A percentile compares a stretch with the other conserved stretches of the same genome.
phyloP scores from a whole-genome alignment of 768 basidiomycete genomes.

The Mycena albidolilacea region DNA sequence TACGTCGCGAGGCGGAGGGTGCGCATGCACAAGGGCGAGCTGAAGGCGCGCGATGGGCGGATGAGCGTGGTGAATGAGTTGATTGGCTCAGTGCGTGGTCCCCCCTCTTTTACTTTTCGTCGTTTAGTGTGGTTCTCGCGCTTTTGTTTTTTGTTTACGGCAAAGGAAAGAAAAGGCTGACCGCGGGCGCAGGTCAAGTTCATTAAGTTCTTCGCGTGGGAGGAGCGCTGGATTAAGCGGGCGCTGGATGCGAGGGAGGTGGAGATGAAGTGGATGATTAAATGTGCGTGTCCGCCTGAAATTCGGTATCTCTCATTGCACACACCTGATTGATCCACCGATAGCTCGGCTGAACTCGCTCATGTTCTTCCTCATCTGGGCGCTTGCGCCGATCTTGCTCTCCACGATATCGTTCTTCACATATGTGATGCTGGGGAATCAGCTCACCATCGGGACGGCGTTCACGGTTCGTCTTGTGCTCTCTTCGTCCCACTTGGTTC shows the following conservation, averaged over 20 bases:
- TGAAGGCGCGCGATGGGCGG: conserved; percentile 78
- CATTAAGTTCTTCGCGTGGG: conserved; percentile 90
- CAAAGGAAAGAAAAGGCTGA: not conserved
- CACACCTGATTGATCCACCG: not conserved
- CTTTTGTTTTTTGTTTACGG: too few relatives aligned
- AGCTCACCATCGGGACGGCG: conserved; percentile 84
- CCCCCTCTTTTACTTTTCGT: too few relatives aligned
- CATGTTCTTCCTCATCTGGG: conserved; percentile 13
- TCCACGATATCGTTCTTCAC: conserved; percentile 79
- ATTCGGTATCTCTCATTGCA: not conserved
- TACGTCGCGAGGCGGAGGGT: conserved; percentile 11
- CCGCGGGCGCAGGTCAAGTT: conserved; percentile 59
- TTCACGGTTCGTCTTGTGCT: conserved; percentile 72
- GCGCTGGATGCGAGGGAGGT: conserved; percentile 73
- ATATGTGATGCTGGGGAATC: conserved; percentile 79
- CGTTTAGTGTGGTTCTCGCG: too few relatives aligned
- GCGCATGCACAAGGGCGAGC: conserved; percentile 70
- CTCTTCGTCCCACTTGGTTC: not conserved
- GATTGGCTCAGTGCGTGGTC: conserved; percentile 68
- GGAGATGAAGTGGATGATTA: conserved; percentile 86
- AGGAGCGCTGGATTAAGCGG: conserved; percentile 80
- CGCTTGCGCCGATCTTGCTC: conserved; percentile 62
- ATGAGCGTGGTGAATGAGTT: conserved; percentile 87
- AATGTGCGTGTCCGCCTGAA: conserved; percentile 56
- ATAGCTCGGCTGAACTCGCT: not conserved